phyloP scores from a whole-genome alignment of 2,329 filamentous ascomycete genomes.

The Colletotrichum endophyticum region DNA sequence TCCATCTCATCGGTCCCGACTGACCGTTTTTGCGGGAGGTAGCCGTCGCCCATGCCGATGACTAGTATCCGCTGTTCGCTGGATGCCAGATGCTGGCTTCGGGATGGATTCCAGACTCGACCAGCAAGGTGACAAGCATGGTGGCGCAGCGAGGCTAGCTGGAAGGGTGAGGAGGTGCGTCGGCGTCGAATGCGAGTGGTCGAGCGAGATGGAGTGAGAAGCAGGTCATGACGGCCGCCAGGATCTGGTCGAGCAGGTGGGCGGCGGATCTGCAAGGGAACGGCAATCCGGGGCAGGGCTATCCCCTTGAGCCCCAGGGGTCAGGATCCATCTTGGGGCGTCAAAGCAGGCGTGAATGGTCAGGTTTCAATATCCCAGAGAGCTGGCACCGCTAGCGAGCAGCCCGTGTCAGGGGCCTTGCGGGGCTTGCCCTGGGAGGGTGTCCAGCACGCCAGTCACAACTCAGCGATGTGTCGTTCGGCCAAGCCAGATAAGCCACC shows the following conservation, averaged over 20 bases:
- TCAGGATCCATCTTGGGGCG: neutral
- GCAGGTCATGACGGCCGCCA: neutral
- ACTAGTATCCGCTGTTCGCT: neutral
- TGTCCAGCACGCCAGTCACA: neutral
- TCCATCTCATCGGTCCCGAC: neutral
- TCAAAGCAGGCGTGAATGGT: neutral
- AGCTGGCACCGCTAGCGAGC: neutral
- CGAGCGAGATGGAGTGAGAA: slow-evolving; percentile 14
- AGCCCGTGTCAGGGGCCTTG: neutral
- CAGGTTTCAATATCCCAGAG: slow-evolving; percentile 8
- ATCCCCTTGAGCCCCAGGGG: neutral
- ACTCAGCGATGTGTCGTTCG: slow-evolving; percentile 4
- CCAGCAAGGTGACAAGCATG: neutral
- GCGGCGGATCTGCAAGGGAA: slow-evolving; percentile 13
- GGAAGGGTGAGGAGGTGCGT: neutral
- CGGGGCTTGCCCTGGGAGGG: neutral
- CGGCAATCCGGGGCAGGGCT: slow-evolving; percentile 3
- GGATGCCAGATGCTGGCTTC: neutral
- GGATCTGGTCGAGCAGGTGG: slow-evolving; percentile 4
- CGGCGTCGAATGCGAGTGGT: neutral
- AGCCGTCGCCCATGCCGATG: neutral
- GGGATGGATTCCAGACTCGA: neutral
- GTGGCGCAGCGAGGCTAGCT: neutral
- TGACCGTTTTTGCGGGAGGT: slow-evolving; percentile 4
- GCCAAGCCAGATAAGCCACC: slow-evolving; percentile 8